These are phyloP conservation scores for Alopecurus myosuroides DNA, from an alignment of 176 grass and related monocot genomes.

Conservation along the genomic window DNA sequence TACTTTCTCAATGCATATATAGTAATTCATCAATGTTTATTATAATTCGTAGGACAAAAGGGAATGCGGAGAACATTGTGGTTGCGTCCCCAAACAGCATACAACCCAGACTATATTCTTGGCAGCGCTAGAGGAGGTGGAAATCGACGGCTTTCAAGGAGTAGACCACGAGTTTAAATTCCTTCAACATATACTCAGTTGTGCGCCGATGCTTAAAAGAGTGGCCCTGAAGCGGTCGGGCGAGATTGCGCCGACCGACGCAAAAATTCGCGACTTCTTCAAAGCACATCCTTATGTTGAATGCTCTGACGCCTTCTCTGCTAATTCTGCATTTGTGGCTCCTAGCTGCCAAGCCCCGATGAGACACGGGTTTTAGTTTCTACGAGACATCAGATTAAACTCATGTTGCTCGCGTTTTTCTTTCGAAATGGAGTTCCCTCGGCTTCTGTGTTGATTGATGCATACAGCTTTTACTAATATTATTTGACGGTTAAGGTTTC, in stretches of 20 bases:
- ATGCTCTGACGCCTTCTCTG: neutral
- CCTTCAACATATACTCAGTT: neutral
- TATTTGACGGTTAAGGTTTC: too few relatives aligned
- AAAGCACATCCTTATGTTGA: neutral
- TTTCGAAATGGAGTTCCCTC: too few relatives aligned
- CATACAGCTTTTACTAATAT: too few relatives aligned
- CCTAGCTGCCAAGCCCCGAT: neutral
- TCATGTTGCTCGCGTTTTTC: neutral
- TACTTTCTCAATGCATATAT: neutral
- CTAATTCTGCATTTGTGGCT: neutral
- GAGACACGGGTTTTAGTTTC: neutral
- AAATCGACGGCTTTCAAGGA: neutral
- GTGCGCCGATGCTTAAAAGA: neutral
- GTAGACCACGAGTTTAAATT: neutral
- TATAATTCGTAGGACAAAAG: neutral
- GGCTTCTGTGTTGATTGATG: too few relatives aligned
- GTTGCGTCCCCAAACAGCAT: neutral
- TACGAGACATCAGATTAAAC: neutral
- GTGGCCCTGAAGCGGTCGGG: neutral
- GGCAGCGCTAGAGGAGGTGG: neutral
- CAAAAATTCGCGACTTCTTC: neutral
- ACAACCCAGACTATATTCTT: neutral
- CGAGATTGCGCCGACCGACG: neutral
- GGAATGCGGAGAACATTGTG: neutral
- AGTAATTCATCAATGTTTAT: neutral